phyloP scores from a whole-genome alignment of 768 basidiomycete species.

The Gyrodon lividus region DNA sequence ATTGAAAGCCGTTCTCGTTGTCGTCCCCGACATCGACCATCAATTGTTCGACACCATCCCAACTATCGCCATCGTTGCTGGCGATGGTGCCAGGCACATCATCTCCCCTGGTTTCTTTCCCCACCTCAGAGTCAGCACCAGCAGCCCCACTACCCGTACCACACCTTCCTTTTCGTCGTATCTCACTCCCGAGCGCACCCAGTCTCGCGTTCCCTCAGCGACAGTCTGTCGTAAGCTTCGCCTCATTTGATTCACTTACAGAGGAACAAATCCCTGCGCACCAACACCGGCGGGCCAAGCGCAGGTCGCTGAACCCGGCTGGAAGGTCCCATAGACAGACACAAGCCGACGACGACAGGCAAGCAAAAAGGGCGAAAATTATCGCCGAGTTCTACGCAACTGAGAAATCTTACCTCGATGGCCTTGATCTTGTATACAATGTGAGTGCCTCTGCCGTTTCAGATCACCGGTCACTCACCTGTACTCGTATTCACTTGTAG shows the following conservation, averaged over 20 bases:
- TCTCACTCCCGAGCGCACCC: constrained; percentile 56
- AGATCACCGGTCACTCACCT: constrained; percentile 5
- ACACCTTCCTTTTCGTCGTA: constrained; percentile 61
- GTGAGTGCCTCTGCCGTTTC: constrained; percentile 40
- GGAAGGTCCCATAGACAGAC: constrained; percentile 29
- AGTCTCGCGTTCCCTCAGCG: constrained; percentile 45
- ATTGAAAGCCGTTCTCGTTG: not conserved
- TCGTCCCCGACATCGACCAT: constrained; percentile 7
- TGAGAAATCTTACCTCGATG: constrained; percentile 77
- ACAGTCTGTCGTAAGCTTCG: constrained; percentile 66
- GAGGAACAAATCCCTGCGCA: constrained; percentile 40
- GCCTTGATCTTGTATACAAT: constrained; percentile 78
- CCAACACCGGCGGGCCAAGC: constrained; percentile 33
- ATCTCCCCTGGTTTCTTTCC: constrained; percentile 29
- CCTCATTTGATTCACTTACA: constrained; percentile 70
- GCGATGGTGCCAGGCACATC: constrained; percentile 18
- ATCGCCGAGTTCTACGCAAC: constrained; percentile 82
- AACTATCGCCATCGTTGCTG: constrained; percentile 11
- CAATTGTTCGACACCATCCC: not conserved
- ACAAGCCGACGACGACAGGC: constrained; percentile 46
- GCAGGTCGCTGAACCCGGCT: constrained; percentile 33
- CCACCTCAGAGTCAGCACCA: constrained; percentile 28
- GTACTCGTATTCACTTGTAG: constrained; percentile 36
- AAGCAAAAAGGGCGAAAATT: constrained; percentile 62
- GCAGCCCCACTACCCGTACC: constrained; percentile 38